Conservation (phyloP, 495 filamentous ascomycete genomes). For the Neurospora sp. region DNA sequence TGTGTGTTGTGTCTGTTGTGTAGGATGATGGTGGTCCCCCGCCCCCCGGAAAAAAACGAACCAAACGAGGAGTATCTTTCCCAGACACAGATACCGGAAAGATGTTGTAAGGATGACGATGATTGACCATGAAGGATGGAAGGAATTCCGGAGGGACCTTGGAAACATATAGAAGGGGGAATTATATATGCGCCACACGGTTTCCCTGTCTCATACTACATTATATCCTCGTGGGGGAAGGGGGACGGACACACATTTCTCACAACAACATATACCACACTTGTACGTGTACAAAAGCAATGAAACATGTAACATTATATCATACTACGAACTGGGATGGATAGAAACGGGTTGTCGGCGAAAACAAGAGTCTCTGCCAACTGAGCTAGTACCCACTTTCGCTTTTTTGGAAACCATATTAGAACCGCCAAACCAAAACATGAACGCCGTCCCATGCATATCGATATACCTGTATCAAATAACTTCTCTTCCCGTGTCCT, state of each 20-base stretch:
- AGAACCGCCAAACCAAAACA: neutral
- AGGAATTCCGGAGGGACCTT: too few species aligned
- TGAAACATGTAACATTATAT: constrained; percentile 23
- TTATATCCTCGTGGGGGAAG: neutral
- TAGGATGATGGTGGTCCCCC: neutral
- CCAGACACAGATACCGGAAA: neutral
- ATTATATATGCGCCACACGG: neutral
- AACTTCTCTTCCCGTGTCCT: too few species aligned
- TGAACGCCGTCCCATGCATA: neutral
- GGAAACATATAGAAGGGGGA: neutral
- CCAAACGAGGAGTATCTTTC: neutral
- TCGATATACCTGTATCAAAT: neutral
- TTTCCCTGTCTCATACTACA: neutral
- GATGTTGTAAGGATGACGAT: too few species aligned
- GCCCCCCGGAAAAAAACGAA: neutral
- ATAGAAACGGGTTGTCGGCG: neutral
- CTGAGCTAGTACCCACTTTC: neutral
- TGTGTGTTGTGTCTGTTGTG: neutral
- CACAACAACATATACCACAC: neutral
- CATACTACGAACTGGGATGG: neutral
- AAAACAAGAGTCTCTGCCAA: neutral
- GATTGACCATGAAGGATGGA: too few species aligned
- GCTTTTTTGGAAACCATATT: neutral
- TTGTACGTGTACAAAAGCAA: constrained; percentile 24
- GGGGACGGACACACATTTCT: neutral